Evolutionary conservation across 1,284 basidiomycete species (phyloP).

Genomic region (Ustilago trichophora): DNA sequence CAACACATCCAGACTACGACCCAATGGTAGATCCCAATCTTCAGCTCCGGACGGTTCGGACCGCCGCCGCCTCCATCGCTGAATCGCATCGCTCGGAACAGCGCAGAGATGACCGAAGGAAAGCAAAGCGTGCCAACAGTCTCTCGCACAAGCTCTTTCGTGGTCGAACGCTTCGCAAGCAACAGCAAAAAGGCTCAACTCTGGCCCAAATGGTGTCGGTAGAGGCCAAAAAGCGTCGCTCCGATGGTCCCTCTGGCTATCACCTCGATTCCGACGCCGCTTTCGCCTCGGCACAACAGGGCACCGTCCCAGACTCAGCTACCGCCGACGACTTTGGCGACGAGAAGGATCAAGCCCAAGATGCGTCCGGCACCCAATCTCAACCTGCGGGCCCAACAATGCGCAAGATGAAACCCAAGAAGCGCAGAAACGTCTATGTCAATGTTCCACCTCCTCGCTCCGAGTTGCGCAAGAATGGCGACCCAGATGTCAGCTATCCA

Average conservation of each 20-base stretch:
- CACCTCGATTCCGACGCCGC: conserved; percentile 41
- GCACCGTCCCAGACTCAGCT: conserved; percentile 29
- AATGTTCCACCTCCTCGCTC: conserved; percentile 69
- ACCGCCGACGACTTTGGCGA: conserved; percentile 28
- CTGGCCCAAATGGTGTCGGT: conserved; percentile 33
- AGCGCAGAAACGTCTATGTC: conserved; percentile 60
- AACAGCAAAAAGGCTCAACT: conserved; percentile 30
- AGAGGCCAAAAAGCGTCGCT: conserved; percentile 37
- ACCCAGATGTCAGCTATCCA: conserved; percentile 80
- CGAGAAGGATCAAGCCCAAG: conserved; percentile 8
- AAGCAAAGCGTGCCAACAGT: conserved; percentile 39
- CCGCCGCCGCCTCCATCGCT: conserved; percentile 61
- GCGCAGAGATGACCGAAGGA: conserved; percentile 49
- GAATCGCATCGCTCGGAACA: conserved; percentile 60
- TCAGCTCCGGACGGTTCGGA: conserved; percentile 60
- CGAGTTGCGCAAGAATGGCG: conserved; percentile 77
- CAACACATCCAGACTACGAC: conserved; percentile 59
- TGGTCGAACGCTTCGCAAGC: conserved; percentile 42
- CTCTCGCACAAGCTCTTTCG: conserved; percentile 53
- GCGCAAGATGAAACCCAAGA: conserved; percentile 52
- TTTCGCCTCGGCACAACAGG: conserved; percentile 57
- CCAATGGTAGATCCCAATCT: conserved; percentile 60
- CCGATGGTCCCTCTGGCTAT: conserved; percentile 29
- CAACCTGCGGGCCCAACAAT: conserved; percentile 35
- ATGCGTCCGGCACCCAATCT: conserved; percentile 2